A percentile compares a stretch with the other conserved stretches of the same genome.
Evolutionary conservation across 257 asterid genomes (phyloP).

Genomic region (Solanum rostratum): DNA sequence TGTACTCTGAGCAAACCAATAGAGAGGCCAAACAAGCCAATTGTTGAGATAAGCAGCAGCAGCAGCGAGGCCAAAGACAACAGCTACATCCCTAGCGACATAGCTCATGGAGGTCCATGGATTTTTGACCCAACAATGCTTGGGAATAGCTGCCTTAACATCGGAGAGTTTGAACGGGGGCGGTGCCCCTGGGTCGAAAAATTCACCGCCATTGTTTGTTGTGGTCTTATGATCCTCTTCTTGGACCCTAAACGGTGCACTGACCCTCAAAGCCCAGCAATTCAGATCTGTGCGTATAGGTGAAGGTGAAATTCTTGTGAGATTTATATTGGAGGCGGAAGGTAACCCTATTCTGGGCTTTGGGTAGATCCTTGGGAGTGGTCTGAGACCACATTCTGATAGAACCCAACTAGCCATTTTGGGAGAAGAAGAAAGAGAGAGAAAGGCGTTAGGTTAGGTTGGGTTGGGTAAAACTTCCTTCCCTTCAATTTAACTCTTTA

Average conservation of each 20-base stretch:
- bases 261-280: slow-evolving; percentile 61
- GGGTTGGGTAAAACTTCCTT: no score
- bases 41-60: slow-evolving; percentile 70
- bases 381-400: slow-evolving; percentile 36
- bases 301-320: slow-evolving; percentile 28
- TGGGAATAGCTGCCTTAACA: slow-evolving; percentile 76
- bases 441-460: not conserved
- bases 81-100: slow-evolving; percentile 69
- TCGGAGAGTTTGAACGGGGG: slow-evolving; percentile 82
- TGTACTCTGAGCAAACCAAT: slow-evolving; percentile 91
- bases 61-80: slow-evolving; percentile 78
- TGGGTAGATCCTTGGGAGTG: slow-evolving; percentile 17
- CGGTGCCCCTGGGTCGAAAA: slow-evolving; percentile 62
- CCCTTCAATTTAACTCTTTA: not conserved
- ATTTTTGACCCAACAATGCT: slow-evolving; percentile 93
- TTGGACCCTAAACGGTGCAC: slow-evolving; percentile 54
- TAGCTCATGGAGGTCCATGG: slow-evolving; percentile 87
- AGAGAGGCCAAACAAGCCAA: slow-evolving; percentile 90
- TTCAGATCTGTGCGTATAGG: slow-evolving; percentile 10
- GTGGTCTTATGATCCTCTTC: slow-evolving; percentile 20
- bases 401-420: slow-evolving; percentile 27
- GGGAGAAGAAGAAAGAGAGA: not conserved
- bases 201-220: slow-evolving; percentile 7
- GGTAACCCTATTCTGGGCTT: slow-evolving; percentile 26
- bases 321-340: slow-evolving; percentile 8